Percentiles rank a stretch among this genome's conserved stretches.
Evolutionary conservation across 371 early-diverging fungal genomes (phyloP).

Genomic region (Amoeboradix gromovi): DNA sequence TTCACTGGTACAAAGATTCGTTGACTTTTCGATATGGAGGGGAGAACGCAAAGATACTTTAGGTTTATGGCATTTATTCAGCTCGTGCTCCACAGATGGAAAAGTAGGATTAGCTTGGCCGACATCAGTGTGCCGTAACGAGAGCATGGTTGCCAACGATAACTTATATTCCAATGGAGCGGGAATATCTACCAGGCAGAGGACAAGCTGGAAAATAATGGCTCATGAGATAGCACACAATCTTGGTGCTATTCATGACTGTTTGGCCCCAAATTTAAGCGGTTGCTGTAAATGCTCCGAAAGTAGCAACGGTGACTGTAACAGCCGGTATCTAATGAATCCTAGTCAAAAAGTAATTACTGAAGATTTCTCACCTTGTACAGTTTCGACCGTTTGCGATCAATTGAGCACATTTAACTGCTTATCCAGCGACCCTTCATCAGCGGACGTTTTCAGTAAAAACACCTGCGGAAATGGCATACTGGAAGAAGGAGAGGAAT

Average conservation of each 20-base stretch:
- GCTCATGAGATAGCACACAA: conserved; percentile 72
- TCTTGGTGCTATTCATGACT: conserved; percentile 24
- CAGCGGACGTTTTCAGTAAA: conserved; percentile 13
- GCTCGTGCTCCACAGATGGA: conserved; percentile 41
- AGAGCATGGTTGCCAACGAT: conserved; percentile 6
- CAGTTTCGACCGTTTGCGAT: conserved; percentile 32
- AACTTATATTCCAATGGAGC: conserved; percentile 35
- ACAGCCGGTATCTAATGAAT: conserved; percentile 11
- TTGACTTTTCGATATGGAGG: conserved; percentile 74
- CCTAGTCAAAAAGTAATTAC: conserved; percentile 41
- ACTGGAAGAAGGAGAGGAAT: conserved; percentile 59
- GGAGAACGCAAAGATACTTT: conserved; percentile 34
- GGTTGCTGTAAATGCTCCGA: not conserved
- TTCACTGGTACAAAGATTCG: conserved; percentile 39
- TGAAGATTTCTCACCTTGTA: conserved; percentile 44
- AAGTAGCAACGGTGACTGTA: not conserved
- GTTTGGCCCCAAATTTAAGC: not conserved
- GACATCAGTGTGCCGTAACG: conserved; percentile 30
- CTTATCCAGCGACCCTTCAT: conserved; percentile 31
- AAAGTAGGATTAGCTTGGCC: conserved; percentile 85
- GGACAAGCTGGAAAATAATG: conserved; percentile 71
- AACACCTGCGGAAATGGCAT: conserved; percentile 81
- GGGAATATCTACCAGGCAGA: conserved; percentile 47
- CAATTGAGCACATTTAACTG: conserved; percentile 17
- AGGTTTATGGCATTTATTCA: conserved; percentile 79